A percentile compares a stretch with the other conserved stretches of the same genome.
phyloP scores from a whole-genome alignment of 2,329 filamentous ascomycete genomes.

The Arthrobotrys pseudoclavata region DNA sequence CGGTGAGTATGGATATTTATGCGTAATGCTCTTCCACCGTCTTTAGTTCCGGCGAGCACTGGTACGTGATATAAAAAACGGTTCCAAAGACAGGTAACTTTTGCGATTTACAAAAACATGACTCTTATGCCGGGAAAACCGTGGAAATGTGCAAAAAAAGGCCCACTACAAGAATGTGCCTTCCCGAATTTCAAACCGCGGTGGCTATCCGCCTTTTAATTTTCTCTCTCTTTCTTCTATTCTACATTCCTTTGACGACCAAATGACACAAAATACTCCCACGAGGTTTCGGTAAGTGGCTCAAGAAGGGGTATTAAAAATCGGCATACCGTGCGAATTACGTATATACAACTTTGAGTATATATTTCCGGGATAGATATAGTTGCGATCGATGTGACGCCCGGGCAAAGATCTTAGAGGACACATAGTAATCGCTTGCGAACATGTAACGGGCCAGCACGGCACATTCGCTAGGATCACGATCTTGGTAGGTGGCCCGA shows the following conservation, averaged over 20 bases:
- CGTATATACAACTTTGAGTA: not conserved
- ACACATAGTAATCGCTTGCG: not conserved
- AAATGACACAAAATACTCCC: not conserved
- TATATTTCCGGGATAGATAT: not conserved
- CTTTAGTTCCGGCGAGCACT: not conserved
- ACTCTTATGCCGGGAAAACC: not conserved
- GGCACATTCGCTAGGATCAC: constrained; percentile 2
- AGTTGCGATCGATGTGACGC: not conserved
- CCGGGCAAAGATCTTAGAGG: not conserved
- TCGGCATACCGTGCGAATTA: not conserved
- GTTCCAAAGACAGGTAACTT: not conserved
- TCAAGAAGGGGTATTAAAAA: not conserved
- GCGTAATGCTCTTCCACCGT: not conserved
- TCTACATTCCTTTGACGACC: not conserved
- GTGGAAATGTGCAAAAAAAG: not conserved
- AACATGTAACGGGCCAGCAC: constrained; percentile 5
- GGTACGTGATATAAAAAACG: constrained; percentile 6
- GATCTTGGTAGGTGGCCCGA: constrained; percentile 1
- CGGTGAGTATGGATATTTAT: not conserved
- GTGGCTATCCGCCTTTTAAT: too few relatives aligned
- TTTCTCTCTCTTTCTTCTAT: too few relatives aligned
- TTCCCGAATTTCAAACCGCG: not conserved
- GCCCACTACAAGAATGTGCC: not conserved
- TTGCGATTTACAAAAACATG: too few relatives aligned
- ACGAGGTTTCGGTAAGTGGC: not conserved